Base-by-base conservation (phyloP, 179 eudicot genomes). In the Camellia oleifera region DNA sequence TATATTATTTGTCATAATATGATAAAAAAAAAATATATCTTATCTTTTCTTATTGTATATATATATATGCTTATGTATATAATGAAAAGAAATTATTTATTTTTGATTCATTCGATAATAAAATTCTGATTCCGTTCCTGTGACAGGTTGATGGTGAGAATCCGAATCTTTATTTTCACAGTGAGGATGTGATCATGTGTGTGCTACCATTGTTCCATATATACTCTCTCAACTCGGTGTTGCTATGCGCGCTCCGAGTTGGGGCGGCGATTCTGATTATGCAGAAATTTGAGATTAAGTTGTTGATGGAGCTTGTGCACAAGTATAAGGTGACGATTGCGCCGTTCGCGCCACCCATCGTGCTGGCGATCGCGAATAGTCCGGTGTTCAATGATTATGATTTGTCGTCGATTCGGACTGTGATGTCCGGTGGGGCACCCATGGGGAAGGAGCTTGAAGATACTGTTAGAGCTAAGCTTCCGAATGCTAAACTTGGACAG, bases 391-490 rank as follows among this genome's bases (percentile, higher is more conserved):
- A 86, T 14, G 82, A 86, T 17, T 96, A 92, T 57, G 99, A 94
- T 83, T 75, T 96, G 74, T 91, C 98, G 6, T 88, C 96, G 0
- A 82, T 94, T 0, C 78, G 98, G 72, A 87, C 85, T 42, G 87
- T 94, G 42, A 82, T 91, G 90, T 94, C 97, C 13, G 99, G 99
- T 13, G 99, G 98, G 1, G 99, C 99, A 8, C 99, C 99, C 7
- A 79, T 96, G 79, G 98, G 99, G 9, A 94, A 88, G 82, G 99
- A 96, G 61, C 91, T 96, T 6, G 99, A 96, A 77, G 97, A 92
- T 62, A 84, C 92, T 17, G 92, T 96, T 0, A 84, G 96, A 77
- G 86, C 84, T n/a, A 96, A 94, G 83, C 82, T 96, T 44, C 98
- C 93, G 13, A 94, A 92, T 66, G 98, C 99, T 17, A 90, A 86